Evolutionary conservation across 306 rosid species (phyloP).

Genomic region (Abrus pulchellus): DNA sequence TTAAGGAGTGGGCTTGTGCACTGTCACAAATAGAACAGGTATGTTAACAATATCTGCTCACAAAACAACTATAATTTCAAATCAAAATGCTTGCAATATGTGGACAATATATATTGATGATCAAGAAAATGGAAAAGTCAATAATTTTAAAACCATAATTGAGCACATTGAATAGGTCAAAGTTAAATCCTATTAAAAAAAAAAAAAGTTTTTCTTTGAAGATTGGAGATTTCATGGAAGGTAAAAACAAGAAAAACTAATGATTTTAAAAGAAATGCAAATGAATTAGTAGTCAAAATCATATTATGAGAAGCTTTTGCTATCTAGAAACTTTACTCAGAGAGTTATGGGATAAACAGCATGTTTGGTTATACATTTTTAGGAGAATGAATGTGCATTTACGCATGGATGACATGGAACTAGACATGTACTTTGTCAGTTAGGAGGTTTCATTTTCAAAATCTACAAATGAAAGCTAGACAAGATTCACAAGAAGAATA

Average conservation of each 20-base stretch:
- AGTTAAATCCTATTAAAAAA: too few species aligned
- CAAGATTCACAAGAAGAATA: slow-evolving; percentile 12
- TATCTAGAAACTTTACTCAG: neutral
- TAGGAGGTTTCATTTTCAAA: slow-evolving; percentile 1
- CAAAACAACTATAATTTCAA: slow-evolving; percentile 24
- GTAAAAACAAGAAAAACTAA: neutral
- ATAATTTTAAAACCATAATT: neutral
- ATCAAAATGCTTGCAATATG: slow-evolving; percentile 23
- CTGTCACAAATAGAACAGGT: slow-evolving; percentile 58
- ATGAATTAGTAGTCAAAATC: slow-evolving; percentile 27
- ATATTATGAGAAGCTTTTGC: slow-evolving; percentile 17
- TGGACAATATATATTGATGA: slow-evolving; percentile 30
- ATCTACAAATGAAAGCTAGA: slow-evolving; percentile 23
- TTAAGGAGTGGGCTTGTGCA: slow-evolving; percentile 81
- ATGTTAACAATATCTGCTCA: slow-evolving; percentile 25
- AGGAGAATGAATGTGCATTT: too few species aligned
- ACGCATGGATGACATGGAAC: too few species aligned
- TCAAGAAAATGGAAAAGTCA: slow-evolving; percentile 30
- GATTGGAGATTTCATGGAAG: neutral
- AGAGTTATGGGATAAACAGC: neutral
- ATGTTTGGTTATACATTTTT: too few species aligned
- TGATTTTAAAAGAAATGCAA: neutral
- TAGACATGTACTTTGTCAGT: neutral
- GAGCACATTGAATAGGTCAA: too few species aligned
- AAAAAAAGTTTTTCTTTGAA: too few species aligned